A percentile compares a stretch with the other conserved stretches of the same genome.
phyloP scores from a whole-genome alignment of 257 asterid species.

The Capsicum baccatum region DNA sequence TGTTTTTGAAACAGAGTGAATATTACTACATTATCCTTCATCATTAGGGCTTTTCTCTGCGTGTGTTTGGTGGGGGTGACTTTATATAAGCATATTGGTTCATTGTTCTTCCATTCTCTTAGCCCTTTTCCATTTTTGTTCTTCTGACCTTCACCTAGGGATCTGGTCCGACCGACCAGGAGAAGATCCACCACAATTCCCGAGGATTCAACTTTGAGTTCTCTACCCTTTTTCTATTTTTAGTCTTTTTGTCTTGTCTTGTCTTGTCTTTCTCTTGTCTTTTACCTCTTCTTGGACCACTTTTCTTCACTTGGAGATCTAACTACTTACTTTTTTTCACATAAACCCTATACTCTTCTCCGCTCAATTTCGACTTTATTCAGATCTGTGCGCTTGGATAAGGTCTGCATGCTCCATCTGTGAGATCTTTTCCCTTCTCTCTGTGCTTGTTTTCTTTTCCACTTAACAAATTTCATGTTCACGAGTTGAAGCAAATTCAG shows the following conservation, averaged over 20 bases:
- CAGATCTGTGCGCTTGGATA: slow-evolving; percentile 19
- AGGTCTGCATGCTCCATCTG: slow-evolving; percentile 26
- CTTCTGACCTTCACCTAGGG: slow-evolving; percentile 39
- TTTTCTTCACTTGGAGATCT: background rate
- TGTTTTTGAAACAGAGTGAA: too few relatives aligned
- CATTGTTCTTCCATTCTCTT: slow-evolving; percentile 43
- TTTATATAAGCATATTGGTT: slow-evolving; percentile 45
- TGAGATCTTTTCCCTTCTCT: slow-evolving; percentile 34
- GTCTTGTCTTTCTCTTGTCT: slow-evolving; percentile 29
- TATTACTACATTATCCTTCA: slow-evolving; percentile 41
- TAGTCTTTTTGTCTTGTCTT: slow-evolving; percentile 42
- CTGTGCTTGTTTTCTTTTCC: background rate
- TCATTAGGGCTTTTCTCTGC: slow-evolving; percentile 63
- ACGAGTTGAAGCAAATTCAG: background rate
- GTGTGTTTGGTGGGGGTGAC: slow-evolving; percentile 29
- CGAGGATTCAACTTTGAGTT: slow-evolving; percentile 48
- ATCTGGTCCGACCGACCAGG: slow-evolving; percentile 45
- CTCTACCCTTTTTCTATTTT: background rate
- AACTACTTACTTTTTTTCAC: background rate
- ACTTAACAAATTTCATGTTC: background rate
- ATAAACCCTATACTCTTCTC: slow-evolving; percentile 7
- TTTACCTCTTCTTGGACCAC: background rate
- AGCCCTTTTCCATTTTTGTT: slow-evolving; percentile 23
- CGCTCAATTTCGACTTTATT: background rate
- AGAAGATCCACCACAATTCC: slow-evolving; percentile 53